Evolutionary conservation across 768 basidiomycete species (phyloP).

Genomic region (Psilocybe tampanensis): DNA sequence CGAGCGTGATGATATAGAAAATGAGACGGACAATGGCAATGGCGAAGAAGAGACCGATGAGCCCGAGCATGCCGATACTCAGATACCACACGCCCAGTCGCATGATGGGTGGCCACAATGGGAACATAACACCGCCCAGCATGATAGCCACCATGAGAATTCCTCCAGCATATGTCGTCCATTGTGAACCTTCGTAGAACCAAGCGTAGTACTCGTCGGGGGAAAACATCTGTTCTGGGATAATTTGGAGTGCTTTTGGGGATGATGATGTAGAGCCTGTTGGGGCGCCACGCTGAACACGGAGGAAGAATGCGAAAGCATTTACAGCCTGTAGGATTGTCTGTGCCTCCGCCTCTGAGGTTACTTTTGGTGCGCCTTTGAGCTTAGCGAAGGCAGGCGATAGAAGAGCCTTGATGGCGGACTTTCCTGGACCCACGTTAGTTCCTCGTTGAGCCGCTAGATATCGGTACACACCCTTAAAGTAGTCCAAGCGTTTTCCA

Average conservation of each 20-base stretch:
- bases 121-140: constrained; percentile 98
- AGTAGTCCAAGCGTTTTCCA: constrained; percentile 96
- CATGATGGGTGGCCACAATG: constrained; percentile 94
- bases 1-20: constrained; percentile 90
- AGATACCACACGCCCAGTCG: constrained; percentile 96
- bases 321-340: constrained; percentile 69
- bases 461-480: constrained; percentile 73
- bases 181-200: constrained; percentile 95
- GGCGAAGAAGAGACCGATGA: constrained; percentile 89
- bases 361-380: constrained; percentile 75
- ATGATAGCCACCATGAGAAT: constrained; percentile 90
- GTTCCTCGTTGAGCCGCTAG: not conserved
- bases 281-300: constrained; percentile 77
- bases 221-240: constrained; percentile 79
- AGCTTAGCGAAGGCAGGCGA: constrained; percentile 91
- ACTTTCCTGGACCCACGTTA: constrained; percentile 65
- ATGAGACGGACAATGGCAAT: constrained; percentile 90
- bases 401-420: constrained; percentile 88
- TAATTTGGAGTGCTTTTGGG: constrained; percentile 80
- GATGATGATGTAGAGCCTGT: constrained; percentile 68
- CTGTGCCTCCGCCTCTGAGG: constrained; percentile 75
- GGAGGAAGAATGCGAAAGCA: constrained; percentile 89
- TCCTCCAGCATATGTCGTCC: constrained; percentile 91
- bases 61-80: constrained; percentile 82
- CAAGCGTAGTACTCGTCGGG: constrained; percentile 89